Conservation (phyloP, 2,329 filamentous ascomycete species). For the Fusarium tricinctum region DNA sequence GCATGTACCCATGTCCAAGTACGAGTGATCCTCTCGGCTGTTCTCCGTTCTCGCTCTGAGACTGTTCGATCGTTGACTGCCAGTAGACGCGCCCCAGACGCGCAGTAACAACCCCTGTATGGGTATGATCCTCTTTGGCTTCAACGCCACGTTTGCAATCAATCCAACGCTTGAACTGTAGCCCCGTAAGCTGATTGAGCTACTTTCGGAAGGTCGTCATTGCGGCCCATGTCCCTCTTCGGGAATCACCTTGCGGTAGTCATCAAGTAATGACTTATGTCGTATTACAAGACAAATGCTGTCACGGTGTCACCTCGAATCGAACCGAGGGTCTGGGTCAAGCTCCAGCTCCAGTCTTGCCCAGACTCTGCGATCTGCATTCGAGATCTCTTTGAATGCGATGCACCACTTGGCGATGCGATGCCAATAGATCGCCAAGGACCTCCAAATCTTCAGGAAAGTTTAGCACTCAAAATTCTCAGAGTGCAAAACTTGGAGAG, state of each 20-base stretch:
- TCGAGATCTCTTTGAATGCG: conserved; percentile 15
- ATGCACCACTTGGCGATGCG: conserved; percentile 43
- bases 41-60: conserved; percentile 10
- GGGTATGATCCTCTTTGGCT: conserved; percentile 12
- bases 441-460: conserved; percentile 6
- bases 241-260: conserved; percentile 4
- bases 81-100: conserved; percentile 29
- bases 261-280: conserved; percentile 9
- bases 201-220: conserved; percentile 46
- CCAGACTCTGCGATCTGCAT: conserved; percentile 44
- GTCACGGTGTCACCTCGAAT: conserved; percentile 27
- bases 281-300: conserved; percentile 13
- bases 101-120: conserved; percentile 26
- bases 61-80: background rate
- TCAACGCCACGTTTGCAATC: conserved; percentile 28
- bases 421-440: conserved; percentile 34
- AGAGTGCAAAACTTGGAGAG: conserved; percentile 8
- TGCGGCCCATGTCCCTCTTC: conserved; percentile 15
- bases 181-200: conserved; percentile 38
- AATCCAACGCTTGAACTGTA: conserved; percentile 11
- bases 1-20: conserved; percentile 10
- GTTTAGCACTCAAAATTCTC: background rate
- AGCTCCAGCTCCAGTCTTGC: conserved; percentile 17
- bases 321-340: conserved; percentile 24
- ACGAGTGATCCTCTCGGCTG: conserved; percentile 20